Evolutionary conservation across 192 early-diverging fungal species (phyloP), one percentile per base, ranked within the genome.

Genomic region (Kickxella alabastrina): DNA sequence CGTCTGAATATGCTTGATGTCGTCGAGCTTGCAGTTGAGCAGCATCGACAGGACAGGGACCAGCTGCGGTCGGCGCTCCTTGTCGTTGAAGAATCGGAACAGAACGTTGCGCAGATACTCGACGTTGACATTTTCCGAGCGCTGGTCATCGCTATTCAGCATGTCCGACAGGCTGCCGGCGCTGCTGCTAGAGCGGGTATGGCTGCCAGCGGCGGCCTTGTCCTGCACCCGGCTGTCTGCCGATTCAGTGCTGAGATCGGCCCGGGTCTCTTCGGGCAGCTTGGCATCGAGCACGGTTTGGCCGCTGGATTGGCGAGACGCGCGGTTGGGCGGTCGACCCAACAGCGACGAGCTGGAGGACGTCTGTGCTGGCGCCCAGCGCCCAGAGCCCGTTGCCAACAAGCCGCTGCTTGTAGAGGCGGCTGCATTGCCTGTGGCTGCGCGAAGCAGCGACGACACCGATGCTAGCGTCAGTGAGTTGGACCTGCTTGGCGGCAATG

Each of bases 11-110:
- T 78, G 61, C 57, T 67, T 77, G 27, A 81, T 56, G 26, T 88
- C 86, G 3, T 88, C 84, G 2, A 79, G 68, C 24, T 78, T 75
- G 62, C 83, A 82, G 32, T 78, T 69, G 1, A 88, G 61, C 25
- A 88, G 56, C 62, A 79, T 83, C 4, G 74, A 81, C 17, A 88
- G 56, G 1, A 85, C 86, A 2, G 78, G 80, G 8, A 88, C 58
- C 54, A 88, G 69, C 51, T 88, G 86, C 15, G 54, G 14, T n/a
- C 76, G 57, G n/a, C 68, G 70, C 10, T 73, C 65, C 51, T 68
- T 71, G 61, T 68, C 65, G 43, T 78, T 68, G 31, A 78, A 64
- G 43, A 78, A 78, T 12, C 62, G 55, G 46, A 78, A 64, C 45
- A 78, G 36, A 17, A 78, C 76, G 13, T 78, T 66, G 37, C 76